A percentile compares a stretch with the other conserved stretches of the same genome.
Conservation (phyloP, 2,329 filamentous ascomycete genomes). For the Didymella exigua region DNA sequence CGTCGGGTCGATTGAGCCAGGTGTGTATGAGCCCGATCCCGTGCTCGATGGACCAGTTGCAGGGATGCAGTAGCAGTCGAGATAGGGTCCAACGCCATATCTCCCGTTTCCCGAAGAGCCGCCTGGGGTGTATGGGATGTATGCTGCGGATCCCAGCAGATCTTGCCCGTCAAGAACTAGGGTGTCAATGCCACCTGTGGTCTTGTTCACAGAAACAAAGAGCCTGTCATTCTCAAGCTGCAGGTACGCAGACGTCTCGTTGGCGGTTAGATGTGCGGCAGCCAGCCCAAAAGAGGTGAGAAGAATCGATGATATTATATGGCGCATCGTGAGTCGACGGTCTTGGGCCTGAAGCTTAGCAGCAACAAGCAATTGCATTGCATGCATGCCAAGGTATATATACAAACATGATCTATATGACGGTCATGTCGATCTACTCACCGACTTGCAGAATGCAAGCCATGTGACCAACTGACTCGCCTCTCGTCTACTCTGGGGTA, state of each 20-base stretch:
- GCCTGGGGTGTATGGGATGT: slow-evolving; percentile 10
- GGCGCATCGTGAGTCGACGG: neutral
- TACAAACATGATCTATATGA: neutral
- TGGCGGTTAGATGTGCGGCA: slow-evolving; percentile 7
- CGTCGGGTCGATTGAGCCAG: slow-evolving; percentile 55
- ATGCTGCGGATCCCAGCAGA: slow-evolving; percentile 4
- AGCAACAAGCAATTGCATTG: neutral
- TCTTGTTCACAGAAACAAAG: slow-evolving; percentile 7
- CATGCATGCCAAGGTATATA: slow-evolving; percentile 3
- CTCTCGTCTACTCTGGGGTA: slow-evolving; percentile 6
- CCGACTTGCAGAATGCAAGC: no score
- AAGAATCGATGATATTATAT: neutral
- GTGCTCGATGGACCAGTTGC: slow-evolving; percentile 24
- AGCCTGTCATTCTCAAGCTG: slow-evolving; percentile 14
- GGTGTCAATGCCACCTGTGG: neutral
- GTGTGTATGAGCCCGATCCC: slow-evolving; percentile 61
- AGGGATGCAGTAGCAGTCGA: slow-evolving; percentile 68
- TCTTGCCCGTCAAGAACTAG: slow-evolving; percentile 1
- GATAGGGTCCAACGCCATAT: slow-evolving; percentile 56
- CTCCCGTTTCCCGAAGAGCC: slow-evolving; percentile 12
- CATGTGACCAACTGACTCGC: neutral
- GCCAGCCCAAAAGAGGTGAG: neutral
- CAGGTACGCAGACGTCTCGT: slow-evolving; percentile 11
- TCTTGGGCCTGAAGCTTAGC: neutral
- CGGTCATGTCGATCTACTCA: neutral